Percentiles rank a stretch among this genome's conserved stretches.
Conservation (phyloP, 306 rosid genomes). For the Glycine tomentella region DNA sequence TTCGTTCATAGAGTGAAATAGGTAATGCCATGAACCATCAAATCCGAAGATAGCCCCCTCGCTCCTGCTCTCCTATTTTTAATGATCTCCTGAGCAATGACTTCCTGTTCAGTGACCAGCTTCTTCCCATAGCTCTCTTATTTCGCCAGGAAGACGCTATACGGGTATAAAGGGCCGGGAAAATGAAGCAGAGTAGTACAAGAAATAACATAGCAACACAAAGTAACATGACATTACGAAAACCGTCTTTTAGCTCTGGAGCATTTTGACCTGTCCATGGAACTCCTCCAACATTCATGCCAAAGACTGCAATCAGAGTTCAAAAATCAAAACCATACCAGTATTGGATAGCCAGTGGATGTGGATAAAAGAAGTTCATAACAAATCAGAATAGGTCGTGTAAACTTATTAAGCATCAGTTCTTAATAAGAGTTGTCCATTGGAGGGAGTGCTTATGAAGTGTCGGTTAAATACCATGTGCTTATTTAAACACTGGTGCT, state of each 20-base stretch:
- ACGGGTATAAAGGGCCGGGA: slow-evolving; percentile 70
- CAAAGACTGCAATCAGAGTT: slow-evolving; percentile 69
- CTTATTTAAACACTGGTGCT: not conserved
- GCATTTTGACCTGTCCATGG: slow-evolving; percentile 88
- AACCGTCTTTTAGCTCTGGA: slow-evolving; percentile 70
- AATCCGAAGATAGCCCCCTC: slow-evolving; percentile 85
- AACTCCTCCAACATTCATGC: slow-evolving; percentile 98
- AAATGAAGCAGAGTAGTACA: slow-evolving; percentile 82
- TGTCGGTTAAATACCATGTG: not conserved
- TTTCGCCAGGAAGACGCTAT: slow-evolving; percentile 66
- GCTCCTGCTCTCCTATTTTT: slow-evolving; percentile 53
- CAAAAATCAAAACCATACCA: slow-evolving; percentile 34
- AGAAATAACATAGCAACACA: slow-evolving; percentile 64
- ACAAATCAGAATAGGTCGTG: slow-evolving; percentile 1
- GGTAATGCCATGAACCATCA: slow-evolving; percentile 46
- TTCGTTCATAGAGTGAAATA: not conserved
- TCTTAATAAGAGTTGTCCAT: not conserved
- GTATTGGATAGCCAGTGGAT: not conserved
- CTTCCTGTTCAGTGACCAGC: slow-evolving; percentile 84
- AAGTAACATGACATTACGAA: slow-evolving; percentile 85
- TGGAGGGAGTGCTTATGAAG: not conserved
- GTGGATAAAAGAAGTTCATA: slow-evolving; percentile 8
- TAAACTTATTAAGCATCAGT: not conserved
- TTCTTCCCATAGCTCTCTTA: slow-evolving; percentile 52
- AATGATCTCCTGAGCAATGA: slow-evolving; percentile 69